Base-by-base conservation (phyloP, 352 stramenopile genomes). In the Peronosclerospora sorghi region DNA sequence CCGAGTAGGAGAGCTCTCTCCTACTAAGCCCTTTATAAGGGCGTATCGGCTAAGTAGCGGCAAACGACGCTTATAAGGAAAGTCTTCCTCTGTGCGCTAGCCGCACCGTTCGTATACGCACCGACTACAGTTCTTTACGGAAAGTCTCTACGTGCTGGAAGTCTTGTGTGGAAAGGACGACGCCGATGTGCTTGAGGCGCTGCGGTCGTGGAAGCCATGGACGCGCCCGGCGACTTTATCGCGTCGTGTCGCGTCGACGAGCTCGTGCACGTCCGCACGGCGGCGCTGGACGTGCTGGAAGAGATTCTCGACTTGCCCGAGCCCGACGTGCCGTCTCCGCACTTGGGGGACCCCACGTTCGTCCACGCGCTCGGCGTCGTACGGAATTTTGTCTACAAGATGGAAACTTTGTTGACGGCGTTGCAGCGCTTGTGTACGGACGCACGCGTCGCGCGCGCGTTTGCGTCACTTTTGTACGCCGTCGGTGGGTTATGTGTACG, bases 341-440 rank as follows among this genome's bases (percentile, higher is more conserved):
- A 88, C 41, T 68, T 88, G 24, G n/a, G n/a, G n/a, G 67, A 62
- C 5, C 66, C 68, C 13, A 63, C 69, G 0, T 64, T 60, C 28
- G 71, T 89, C 10, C 79, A 91, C 79, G 79, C n/a, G n/a, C n/a
- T n/a, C n/a, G n/a, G n/a, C n/a, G n/a, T n/a, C n/a, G n/a, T n/a
- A n/a, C n/a, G n/a, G 42, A 91, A 89, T 65, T 91, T 91, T 68
- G 79, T 91, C 15, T 67, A 45, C 29, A 89, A 91, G 62, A 91
- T 86, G 76, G 79, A 91, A 27, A 54, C 55, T 1, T 80, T 92
- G 40, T 40, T 92, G 15, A 81, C n/a, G n/a, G n/a, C n/a, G n/a
- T n/a, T n/a, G n/a, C n/a, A n/a, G n/a, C n/a, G n/a, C n/a, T n/a
- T n/a, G 68, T 87, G 73, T 37, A 45, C 70, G 19, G 76, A 84